These are phyloP conservation scores for Apiospora arundinis DNA, from an alignment of 2,329 filamentous ascomycete species.

Conservation along the genomic window DNA sequence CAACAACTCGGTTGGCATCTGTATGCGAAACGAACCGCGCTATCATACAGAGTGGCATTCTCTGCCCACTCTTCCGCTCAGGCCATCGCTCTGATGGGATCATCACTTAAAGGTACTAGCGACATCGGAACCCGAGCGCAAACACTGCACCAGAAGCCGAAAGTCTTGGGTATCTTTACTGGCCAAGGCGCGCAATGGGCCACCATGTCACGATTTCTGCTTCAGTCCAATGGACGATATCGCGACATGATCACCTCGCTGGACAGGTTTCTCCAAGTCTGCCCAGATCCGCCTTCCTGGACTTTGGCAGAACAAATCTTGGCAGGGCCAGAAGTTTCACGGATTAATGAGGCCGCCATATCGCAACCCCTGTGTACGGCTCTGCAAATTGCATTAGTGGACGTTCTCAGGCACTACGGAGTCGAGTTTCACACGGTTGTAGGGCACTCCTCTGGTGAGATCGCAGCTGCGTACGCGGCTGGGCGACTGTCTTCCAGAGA, in stretches of 20 bases:
- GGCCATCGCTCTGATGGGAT: constrained; percentile 34
- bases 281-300: constrained; percentile 39
- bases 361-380: constrained; percentile 61
- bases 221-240: constrained; percentile 40
- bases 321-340: constrained; percentile 35
- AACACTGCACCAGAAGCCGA: constrained; percentile 28
- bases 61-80: constrained; percentile 33
- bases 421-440: constrained; percentile 40
- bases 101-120: constrained; percentile 28
- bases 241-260: constrained; percentile 42
- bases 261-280: constrained; percentile 36
- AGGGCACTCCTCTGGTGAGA: constrained; percentile 41
- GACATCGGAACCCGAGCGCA: constrained; percentile 34
- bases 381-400: constrained; percentile 54
- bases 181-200: constrained; percentile 46
- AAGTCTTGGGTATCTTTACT: constrained; percentile 42
- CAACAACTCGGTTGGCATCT: constrained; percentile 42
- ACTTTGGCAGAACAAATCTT: constrained; percentile 44
- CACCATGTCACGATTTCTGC: constrained; percentile 41
- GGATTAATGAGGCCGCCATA: constrained; percentile 46
- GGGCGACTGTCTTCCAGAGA: constrained; percentile 36
- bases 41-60: constrained; percentile 40
- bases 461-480: constrained; percentile 41
- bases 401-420: constrained; percentile 38
- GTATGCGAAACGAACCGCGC: constrained; percentile 38